Evolutionary conservation across 2,329 filamentous ascomycete species (phyloP).

Genomic region (Ophiocordyceps camponoti-rufipedis): DNA sequence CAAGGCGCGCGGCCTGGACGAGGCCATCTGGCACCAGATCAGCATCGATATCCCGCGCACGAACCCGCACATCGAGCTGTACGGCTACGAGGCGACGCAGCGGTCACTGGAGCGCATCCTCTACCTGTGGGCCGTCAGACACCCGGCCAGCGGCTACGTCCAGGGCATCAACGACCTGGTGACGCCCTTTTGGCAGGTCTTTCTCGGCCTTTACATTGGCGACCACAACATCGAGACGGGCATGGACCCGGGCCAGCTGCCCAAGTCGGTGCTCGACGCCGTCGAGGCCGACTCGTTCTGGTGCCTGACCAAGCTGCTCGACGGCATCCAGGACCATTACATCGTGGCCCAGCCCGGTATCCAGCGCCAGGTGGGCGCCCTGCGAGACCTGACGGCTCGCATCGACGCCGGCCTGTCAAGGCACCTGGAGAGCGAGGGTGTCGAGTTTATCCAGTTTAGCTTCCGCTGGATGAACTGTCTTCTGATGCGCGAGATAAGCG

Average conservation of each 20-base stretch:
- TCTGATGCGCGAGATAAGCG: constrained; percentile 91
- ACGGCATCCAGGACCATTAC: constrained; percentile 98
- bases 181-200: constrained; percentile 96
- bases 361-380: constrained; percentile 74
- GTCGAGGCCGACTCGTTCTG: constrained; percentile 97
- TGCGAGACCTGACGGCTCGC: constrained; percentile 76
- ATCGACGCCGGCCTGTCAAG: constrained; percentile 75
- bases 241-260: constrained; percentile 93
- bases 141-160: constrained; percentile 93
- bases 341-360: constrained; percentile 96
- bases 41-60: constrained; percentile 95
- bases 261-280: constrained; percentile 77
- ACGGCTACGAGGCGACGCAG: constrained; percentile 91
- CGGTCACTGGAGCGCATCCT: constrained; percentile 84
- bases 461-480: constrained; percentile 99
- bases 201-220: constrained; percentile 87
- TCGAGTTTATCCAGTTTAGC: constrained; percentile 98
- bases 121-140: constrained; percentile 94
- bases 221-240: constrained; percentile 80
- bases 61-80: constrained; percentile 87
- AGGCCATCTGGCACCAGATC: constrained; percentile 98
- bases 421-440: constrained; percentile 75
- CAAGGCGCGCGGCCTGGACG: constrained; percentile 56
- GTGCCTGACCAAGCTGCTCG: constrained; percentile 94
- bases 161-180: constrained; percentile 98